Base-by-base conservation (phyloP, 805 yeast genomes). In the Yarrowia osloensis region DNA sequence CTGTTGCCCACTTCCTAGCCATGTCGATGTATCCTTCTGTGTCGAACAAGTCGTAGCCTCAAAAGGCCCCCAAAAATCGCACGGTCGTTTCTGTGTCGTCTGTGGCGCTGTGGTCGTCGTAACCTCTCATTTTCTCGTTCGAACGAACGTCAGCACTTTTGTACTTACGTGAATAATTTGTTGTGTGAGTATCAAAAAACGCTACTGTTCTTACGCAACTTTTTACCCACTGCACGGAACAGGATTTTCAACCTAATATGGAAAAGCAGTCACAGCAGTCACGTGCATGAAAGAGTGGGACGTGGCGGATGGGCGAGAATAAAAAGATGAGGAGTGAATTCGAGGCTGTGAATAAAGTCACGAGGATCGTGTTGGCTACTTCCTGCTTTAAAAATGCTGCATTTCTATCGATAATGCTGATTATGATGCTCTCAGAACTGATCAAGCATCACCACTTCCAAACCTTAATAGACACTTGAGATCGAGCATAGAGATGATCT, bases 81-180 rank as follows among this genome's bases (percentile, higher is more conserved):
- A 22, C 35, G 35, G 3, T 15, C 2, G 7, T 19, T 15, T n/a
- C 31, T 28, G 26, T 21, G 21, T 35, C 33, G 42, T 15, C 15
- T 6, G 13, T 15, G 57, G 8, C 28, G 39, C 17, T 4, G 5
- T 47, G n/a, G n/a, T n/a, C n/a, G n/a, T n/a, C n/a, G n/a, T n/a
- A n/a, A n/a, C n/a, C 24, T 26, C 33, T 46, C 33, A 3, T 11
- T 35, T 4, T 19, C 31, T 22, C 59, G 59, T 24, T 22, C 42
- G 7, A 21, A 31, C 59, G 19, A 54, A 35, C 61, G 61, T 54
- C 61, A 54, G 61, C 61, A 54, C 61, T 54, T 50, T 54, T 54
- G 61, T 54, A 57, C 63, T 57, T 40, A 57, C 63, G 63, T 57
- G 47, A 57, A 57, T 57, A 54, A 54, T 57, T 57, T 57, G 63